Conservation (phyloP, 305 asterid species). For the Fraxinus latifolia region DNA sequence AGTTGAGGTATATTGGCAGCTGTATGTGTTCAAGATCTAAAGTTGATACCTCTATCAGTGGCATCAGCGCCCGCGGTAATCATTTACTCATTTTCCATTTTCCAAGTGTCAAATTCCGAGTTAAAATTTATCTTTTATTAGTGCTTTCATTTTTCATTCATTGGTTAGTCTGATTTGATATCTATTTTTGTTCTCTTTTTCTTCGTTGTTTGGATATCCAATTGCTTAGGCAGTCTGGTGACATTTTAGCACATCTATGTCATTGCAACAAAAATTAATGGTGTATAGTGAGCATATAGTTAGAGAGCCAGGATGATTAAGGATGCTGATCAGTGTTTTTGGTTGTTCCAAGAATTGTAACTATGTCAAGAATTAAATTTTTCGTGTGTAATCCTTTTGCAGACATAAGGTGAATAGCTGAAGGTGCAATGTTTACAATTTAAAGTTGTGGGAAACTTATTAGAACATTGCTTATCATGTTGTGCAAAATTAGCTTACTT, state of each 20-base stretch:
- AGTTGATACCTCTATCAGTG: constrained; percentile 63
- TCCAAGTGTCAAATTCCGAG: background rate
- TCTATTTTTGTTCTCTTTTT: background rate
- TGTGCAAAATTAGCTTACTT: background rate
- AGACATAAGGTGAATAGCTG: background rate
- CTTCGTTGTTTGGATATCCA: background rate
- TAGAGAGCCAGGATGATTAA: background rate
- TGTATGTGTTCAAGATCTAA: constrained; percentile 75
- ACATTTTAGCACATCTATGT: background rate
- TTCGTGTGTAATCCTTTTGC: background rate
- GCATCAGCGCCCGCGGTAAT: constrained; percentile 52
- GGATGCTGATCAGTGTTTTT: background rate
- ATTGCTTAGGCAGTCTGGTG: background rate
- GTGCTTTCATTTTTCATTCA: background rate
- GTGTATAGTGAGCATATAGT: background rate
- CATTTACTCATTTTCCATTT: background rate
- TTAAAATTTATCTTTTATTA: background rate
- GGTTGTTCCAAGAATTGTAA: background rate
- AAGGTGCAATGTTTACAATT: background rate
- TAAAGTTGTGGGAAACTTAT: background rate
- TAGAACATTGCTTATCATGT: background rate
- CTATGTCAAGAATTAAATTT: background rate
- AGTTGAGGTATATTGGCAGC: constrained; percentile 49
- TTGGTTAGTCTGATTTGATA: background rate
- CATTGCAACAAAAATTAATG: background rate